Evolutionary conservation across 164 flowering plant genomes (phyloP).

Genomic region (Kingdonia uniflora): DNA sequence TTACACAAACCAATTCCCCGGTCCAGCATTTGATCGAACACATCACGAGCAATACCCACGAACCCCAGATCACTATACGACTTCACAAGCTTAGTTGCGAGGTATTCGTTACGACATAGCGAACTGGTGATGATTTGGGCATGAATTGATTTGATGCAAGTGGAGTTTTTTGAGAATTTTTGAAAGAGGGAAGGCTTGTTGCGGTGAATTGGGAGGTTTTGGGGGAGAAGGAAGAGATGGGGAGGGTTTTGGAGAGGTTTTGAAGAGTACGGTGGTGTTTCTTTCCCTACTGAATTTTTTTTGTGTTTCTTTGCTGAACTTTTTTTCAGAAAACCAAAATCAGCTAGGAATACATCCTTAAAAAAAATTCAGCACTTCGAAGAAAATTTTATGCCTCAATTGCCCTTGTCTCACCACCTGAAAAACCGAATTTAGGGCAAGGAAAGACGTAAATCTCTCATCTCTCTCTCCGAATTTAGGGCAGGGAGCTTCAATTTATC

Average conservation of each 20-base stretch:
- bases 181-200: slow-evolving; percentile 13
- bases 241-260: neutral
- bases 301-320: no score
- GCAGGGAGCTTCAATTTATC: no score
- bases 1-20: slow-evolving; percentile 19
- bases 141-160: slow-evolving; percentile 20
- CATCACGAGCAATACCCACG: slow-evolving; percentile 14
- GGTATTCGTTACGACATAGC: slow-evolving; percentile 13
- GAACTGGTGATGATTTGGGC: slow-evolving; percentile 17
- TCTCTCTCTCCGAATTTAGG: no score
- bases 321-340: no score
- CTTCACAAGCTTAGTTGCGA: slow-evolving; percentile 21
- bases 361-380: no score
- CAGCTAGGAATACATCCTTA: no score
- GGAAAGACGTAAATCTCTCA: no score
- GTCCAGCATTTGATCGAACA: slow-evolving; percentile 23
- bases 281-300: no score
- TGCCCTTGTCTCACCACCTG: no score
- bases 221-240: slow-evolving; percentile 1
- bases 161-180: slow-evolving; percentile 13
- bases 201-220: slow-evolving; percentile 1
- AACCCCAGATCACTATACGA: slow-evolving; percentile 19
- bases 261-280: neutral
- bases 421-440: no score
- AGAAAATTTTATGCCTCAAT: no score